Evolutionary conservation across 2,329 filamentous ascomycete genomes (phyloP).

Genomic region (Neonectria ditissima): DNA sequence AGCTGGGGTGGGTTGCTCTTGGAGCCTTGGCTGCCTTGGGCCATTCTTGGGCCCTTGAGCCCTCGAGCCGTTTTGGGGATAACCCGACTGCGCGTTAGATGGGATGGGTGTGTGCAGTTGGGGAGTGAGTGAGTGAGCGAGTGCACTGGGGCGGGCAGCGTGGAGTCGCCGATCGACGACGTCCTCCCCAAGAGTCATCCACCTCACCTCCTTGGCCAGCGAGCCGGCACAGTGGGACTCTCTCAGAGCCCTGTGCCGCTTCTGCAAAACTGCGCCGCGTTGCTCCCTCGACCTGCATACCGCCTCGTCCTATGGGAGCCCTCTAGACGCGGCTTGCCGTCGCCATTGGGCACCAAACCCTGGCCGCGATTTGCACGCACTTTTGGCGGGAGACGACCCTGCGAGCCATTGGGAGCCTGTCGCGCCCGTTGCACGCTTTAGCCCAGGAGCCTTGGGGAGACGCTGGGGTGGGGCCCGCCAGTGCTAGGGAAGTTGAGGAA

Average conservation of each 20-base stretch:
- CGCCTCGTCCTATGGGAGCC: constrained; percentile 48
- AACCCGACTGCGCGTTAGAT: not conserved
- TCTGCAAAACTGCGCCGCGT: constrained; percentile 56
- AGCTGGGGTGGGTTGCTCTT: constrained; percentile 37
- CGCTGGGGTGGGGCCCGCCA: constrained; percentile 39
- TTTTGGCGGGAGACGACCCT: constrained; percentile 26
- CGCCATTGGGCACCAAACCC: constrained; percentile 53
- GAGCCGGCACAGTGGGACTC: constrained; percentile 36
- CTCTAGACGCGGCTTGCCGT: constrained; percentile 37
- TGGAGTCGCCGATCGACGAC: constrained; percentile 42
- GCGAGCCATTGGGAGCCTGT: constrained; percentile 29
- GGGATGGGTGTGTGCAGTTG: constrained; percentile 7
- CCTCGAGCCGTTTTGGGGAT: constrained; percentile 7
- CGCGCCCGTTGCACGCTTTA: constrained; percentile 26
- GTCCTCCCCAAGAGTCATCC: constrained; percentile 27
- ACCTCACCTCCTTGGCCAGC: constrained; percentile 30
- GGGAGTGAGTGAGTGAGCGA: no score
- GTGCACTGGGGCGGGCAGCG: constrained; percentile 25
- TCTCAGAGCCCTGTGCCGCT: constrained; percentile 30
- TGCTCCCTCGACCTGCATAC: constrained; percentile 54
- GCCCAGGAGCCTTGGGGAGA: constrained; percentile 30
- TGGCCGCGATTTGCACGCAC: constrained; percentile 43
- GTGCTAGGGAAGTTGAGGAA: constrained; percentile 20
- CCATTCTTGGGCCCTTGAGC: constrained; percentile 9
- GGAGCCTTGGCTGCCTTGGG: not conserved